phyloP scores from a whole-genome alignment of 768 basidiomycete species.

The Termitomyces sp. region DNA sequence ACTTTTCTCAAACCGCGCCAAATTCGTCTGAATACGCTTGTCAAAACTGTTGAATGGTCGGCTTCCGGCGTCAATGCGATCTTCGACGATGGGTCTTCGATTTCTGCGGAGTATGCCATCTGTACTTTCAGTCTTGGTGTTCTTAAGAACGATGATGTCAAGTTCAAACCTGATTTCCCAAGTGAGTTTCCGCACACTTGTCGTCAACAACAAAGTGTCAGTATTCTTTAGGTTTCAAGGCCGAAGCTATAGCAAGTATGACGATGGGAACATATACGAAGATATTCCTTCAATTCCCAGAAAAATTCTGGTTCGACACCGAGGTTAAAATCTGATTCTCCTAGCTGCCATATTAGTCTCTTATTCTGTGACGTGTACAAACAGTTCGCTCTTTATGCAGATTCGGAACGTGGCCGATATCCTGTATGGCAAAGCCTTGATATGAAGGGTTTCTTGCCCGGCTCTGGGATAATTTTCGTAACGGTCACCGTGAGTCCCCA shows the following conservation, averaged over 20 bases:
- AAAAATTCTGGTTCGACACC: constrained; percentile 53
- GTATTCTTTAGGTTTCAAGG: constrained; percentile 45
- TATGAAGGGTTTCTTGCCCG: constrained; percentile 52
- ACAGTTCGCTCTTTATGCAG: constrained; percentile 60
- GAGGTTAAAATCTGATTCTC: constrained; percentile 21
- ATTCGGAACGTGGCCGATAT: constrained; percentile 56
- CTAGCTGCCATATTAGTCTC: not conserved
- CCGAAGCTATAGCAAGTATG: constrained; percentile 59
- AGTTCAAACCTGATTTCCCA: constrained; percentile 54
- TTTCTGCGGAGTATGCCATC: constrained; percentile 57
- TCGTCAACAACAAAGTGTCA: too few relatives aligned
- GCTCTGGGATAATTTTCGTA: constrained; percentile 53
- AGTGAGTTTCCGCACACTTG: constrained; percentile 14
- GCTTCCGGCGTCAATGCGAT: constrained; percentile 43
- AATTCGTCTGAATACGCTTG: constrained; percentile 45
- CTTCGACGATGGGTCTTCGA: constrained; percentile 36
- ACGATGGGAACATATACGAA: constrained; percentile 71
- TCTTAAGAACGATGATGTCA: constrained; percentile 59
- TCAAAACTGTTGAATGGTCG: constrained; percentile 44
- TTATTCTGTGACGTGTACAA: not conserved
- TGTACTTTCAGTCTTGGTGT: constrained; percentile 72
- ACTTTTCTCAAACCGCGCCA: constrained; percentile 51
- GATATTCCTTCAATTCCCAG: constrained; percentile 61
- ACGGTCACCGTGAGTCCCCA: constrained; percentile 39
- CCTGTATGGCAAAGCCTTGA: constrained; percentile 69